Conservation (phyloP, 805 yeast genomes). For the Teunomyces lycoperdinae region DNA sequence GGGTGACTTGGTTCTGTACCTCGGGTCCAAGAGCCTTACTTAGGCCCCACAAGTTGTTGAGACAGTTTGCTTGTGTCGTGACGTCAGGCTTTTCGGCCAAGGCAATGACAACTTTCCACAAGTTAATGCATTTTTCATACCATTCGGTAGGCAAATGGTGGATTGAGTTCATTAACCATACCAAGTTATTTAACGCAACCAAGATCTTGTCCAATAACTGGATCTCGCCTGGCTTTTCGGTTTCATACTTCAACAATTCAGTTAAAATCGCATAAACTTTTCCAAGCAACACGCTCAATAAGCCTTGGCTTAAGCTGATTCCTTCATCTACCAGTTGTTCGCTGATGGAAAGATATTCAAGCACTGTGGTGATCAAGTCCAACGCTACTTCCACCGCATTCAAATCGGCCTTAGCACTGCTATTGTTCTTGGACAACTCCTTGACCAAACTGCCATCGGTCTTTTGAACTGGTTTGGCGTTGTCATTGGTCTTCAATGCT, state of each 20-base stretch:
- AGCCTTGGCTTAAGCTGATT: constrained; percentile 16
- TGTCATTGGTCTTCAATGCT: constrained; percentile 2
- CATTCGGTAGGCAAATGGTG: constrained; percentile 37
- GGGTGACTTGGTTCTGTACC: constrained; percentile 21
- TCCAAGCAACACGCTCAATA: constrained; percentile 18
- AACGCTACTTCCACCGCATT: constrained; percentile 56
- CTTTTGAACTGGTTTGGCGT: constrained; percentile 1
- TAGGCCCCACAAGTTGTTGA: constrained; percentile 39
- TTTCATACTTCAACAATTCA: constrained; percentile 39
- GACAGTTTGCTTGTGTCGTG: constrained; percentile 27
- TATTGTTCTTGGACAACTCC: constrained; percentile 23
- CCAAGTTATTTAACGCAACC: constrained; percentile 67
- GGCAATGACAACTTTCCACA: constrained; percentile 29
- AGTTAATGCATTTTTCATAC: constrained; percentile 24
- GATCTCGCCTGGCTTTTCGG: constrained; percentile 18
- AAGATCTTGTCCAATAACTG: constrained; percentile 54
- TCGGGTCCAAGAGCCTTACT: constrained; percentile 36
- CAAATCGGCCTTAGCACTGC: constrained; percentile 5
- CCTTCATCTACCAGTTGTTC: constrained; percentile 14
- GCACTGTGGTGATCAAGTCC: constrained; percentile 72
- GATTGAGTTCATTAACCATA: constrained; percentile 51
- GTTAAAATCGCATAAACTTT: constrained; percentile 29
- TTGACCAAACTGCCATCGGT: constrained; percentile 9
- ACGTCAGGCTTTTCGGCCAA: constrained; percentile 14
- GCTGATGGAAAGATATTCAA: constrained; percentile 48